Base-by-base conservation (phyloP, 352 stramenopile genomes). In the Albugo laibachii region DNA sequence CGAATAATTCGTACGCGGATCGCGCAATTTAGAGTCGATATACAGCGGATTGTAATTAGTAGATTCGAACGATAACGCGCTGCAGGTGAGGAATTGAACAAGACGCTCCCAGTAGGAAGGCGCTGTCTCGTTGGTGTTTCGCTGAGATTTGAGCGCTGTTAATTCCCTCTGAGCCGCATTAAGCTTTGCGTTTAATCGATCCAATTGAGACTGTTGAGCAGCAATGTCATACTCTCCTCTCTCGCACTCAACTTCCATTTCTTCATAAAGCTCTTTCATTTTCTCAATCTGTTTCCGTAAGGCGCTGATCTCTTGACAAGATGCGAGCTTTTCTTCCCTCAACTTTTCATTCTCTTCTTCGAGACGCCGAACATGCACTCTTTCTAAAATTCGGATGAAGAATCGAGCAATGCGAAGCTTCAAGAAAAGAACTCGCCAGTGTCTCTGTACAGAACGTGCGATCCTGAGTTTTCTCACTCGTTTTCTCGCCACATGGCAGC, bases 31-130 rank as follows among this genome's bases (percentile, higher is more conserved):
- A 31, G 24, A 31, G 24, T 31, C 24, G 3, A 31, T 31, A 8
- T 31, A 31, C 8, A 31, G 24, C 8, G 24, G 24, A 31, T 31
- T 31, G 24, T 31, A 8, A 31, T 31, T 31, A 10, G 24, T 31
- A 3, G 24, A 31, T 31, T 31, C 24, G 8, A 31, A 31, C 24
- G 24, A 31, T 31, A 31, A 31, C 24, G 24, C 24, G 57, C 65
- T 87, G 63, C 77, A 91, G 10, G 77, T 91, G 51, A 91, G 84
- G 46, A 91, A 91, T n/a, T 74, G 71, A 40, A 91, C 77, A 20
- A 80, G 61, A 16, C 75, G 74, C 60, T 85, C 74, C 13, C 87
- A 52, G 0, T 87, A 47, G 3, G 59, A 57, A 2, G 45, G 54
- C 6, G 40, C 59, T 15, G 56, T 27, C 20, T 65, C 61, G 47